Conservation (phyloP, 768 basidiomycete species). For the Mycena capillaripes region DNA sequence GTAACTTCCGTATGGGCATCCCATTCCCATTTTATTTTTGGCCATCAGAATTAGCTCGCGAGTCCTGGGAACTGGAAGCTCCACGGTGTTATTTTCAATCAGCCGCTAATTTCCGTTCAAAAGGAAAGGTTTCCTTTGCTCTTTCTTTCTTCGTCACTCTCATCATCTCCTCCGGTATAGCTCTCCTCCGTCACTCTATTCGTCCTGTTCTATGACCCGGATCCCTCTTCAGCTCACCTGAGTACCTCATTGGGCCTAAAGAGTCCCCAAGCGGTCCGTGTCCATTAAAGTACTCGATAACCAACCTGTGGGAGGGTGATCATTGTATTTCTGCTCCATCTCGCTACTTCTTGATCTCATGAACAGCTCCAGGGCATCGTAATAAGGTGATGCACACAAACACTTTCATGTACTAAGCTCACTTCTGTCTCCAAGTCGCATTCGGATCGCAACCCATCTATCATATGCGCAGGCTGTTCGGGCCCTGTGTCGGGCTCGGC, state of each 20-base stretch:
- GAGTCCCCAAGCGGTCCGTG: neutral
- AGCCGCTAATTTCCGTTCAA: too few species aligned
- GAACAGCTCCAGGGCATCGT: too few species aligned
- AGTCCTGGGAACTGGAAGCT: too few species aligned
- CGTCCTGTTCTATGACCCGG: too few species aligned
- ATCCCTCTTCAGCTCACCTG: too few species aligned
- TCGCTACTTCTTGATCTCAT: neutral
- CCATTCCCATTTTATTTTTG: constrained; percentile 1
- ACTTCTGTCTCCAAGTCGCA: neutral
- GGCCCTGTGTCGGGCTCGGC: too few species aligned
- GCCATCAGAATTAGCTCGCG: neutral
- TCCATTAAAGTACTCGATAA: neutral
- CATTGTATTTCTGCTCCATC: too few species aligned
- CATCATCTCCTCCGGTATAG: too few species aligned
- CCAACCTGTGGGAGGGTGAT: neutral
- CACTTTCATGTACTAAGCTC: neutral
- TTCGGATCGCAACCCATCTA: neutral
- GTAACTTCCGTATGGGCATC: neutral
- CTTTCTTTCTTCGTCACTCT: too few species aligned
- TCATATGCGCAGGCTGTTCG: neutral
- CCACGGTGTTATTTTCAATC: too few species aligned
- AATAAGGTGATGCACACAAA: neutral
- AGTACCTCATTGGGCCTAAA: too few species aligned
- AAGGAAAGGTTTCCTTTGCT: too few species aligned
- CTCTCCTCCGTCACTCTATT: neutral